These are phyloP conservation scores for Scalesia atractyloides DNA, from an alignment of 129 eudicot species.

Conservation along the genomic window DNA sequence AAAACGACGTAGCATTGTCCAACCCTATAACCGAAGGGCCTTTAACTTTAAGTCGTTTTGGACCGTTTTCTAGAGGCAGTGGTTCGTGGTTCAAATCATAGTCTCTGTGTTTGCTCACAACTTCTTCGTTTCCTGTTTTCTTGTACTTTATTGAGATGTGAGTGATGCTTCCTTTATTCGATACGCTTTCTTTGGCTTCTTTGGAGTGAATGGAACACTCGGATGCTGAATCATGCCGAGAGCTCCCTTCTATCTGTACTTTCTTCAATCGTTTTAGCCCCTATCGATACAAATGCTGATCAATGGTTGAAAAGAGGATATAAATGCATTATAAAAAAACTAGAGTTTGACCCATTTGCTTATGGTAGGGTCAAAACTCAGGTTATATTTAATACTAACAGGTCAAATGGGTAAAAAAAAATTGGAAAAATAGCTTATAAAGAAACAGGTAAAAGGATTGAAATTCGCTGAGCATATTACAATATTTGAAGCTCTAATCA, in stretches of 20 bases:
- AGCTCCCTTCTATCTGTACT: constrained; percentile 42
- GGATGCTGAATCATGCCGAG: constrained; percentile 37
- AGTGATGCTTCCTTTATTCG: constrained; percentile 32
- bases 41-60: constrained; percentile 78
- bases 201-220: constrained; percentile 33
- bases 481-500: neutral
- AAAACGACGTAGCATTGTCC: constrained; percentile 34
- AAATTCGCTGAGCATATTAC: neutral
- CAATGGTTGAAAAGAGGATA: neutral
- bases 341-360: neutral
- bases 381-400: neutral
- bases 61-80: constrained; percentile 48
- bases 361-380: constrained; percentile 2
- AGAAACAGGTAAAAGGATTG: neutral
- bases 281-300: constrained; percentile 34
- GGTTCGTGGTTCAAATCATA: constrained; percentile 39
- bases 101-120: constrained; percentile 33
- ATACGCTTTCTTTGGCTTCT: constrained; percentile 30
- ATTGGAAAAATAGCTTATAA: neutral
- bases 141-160: constrained; percentile 60
- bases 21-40: constrained; percentile 72
- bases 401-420: neutral
- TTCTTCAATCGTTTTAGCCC: constrained; percentile 83
- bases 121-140: constrained; percentile 42
- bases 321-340: constrained; percentile 10